A percentile compares a stretch with the other conserved stretches of the same genome.
Evolutionary conservation across 2,329 filamentous ascomycete genomes (phyloP).

Genomic region (Hypoxylon rubiginosum): DNA sequence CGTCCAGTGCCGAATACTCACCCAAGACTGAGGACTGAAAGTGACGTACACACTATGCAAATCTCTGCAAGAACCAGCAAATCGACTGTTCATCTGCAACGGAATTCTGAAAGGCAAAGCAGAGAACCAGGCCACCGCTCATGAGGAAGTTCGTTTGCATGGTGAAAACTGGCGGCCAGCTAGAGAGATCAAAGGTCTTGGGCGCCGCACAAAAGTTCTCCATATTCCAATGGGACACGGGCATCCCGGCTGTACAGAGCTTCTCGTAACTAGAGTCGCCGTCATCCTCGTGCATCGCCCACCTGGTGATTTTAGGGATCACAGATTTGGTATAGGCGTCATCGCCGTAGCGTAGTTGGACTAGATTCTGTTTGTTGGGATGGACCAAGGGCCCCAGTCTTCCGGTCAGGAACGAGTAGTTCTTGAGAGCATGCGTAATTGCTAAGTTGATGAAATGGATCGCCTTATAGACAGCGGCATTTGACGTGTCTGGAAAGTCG

Average conservation of each 20-base stretch:
- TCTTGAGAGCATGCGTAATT: slow-evolving; percentile 13
- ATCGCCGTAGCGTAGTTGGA: slow-evolving; percentile 31
- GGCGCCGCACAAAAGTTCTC: slow-evolving; percentile 26
- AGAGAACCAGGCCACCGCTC: slow-evolving; percentile 27
- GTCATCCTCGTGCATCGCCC: slow-evolving; percentile 3
- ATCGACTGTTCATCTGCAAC: slow-evolving; percentile 31
- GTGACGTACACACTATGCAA: slow-evolving; percentile 4
- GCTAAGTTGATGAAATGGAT: slow-evolving; percentile 12
- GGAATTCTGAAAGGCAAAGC: slow-evolving; percentile 26
- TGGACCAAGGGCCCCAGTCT: slow-evolving; percentile 15
- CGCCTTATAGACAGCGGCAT: not conserved
- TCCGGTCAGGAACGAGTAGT: slow-evolving; percentile 34
- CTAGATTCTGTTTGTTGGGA: not conserved
- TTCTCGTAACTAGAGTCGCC: slow-evolving; percentile 12
- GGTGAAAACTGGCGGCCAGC: slow-evolving; percentile 34
- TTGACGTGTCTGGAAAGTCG: slow-evolving; percentile 29
- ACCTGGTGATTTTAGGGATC: slow-evolving; percentile 14
- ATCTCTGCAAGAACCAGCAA: slow-evolving; percentile 15
- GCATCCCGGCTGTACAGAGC: slow-evolving; percentile 28
- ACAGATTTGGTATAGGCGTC: slow-evolving; percentile 1
- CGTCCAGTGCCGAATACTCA: not conserved
- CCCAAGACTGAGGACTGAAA: not conserved
- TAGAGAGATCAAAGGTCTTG: not conserved
- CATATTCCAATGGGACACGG: slow-evolving; percentile 26
- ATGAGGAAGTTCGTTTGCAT: slow-evolving; percentile 36